Conservation (phyloP, 2,329 filamentous ascomycete species). For the Anisogramma anomala region DNA sequence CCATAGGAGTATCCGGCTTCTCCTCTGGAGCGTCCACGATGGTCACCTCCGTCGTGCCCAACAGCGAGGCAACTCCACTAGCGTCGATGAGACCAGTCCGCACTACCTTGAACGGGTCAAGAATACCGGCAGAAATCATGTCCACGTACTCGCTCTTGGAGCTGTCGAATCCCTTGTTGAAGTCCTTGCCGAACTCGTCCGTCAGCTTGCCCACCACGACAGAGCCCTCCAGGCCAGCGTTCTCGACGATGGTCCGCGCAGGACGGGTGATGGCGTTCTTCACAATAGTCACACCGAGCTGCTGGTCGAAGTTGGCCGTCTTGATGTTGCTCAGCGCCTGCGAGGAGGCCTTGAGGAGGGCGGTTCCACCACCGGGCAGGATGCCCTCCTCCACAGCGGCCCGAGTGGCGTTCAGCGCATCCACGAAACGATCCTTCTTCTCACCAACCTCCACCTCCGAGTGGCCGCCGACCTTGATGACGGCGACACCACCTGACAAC, state of each 20-base stretch:
- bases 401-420: constrained; percentile 94
- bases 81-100: constrained; percentile 91
- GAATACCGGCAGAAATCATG: constrained; percentile 94
- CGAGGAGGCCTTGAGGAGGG: constrained; percentile 89
- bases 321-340: constrained; percentile 78
- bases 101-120: constrained; percentile 98
- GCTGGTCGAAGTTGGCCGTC: constrained; percentile 94
- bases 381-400: constrained; percentile 99
- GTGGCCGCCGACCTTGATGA: constrained; percentile 96
- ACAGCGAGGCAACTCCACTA: constrained; percentile 87
- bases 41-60: constrained; percentile 95
- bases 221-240: constrained; percentile 88
- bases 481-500: constrained; percentile 95
- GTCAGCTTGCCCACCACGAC: constrained; percentile 97
- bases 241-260: constrained; percentile 92
- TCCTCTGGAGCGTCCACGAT: constrained; percentile 95
- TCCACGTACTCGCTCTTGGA: constrained; percentile 96
- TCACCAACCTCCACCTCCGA: constrained; percentile 98
- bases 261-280: constrained; percentile 97
- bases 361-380: constrained; percentile 94
- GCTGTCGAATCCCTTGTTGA: constrained; percentile 98
- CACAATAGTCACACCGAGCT: constrained; percentile 93
- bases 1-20: constrained; percentile 50
- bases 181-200: constrained; percentile 81
- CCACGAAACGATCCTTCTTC: constrained; percentile 99